Conservation (phyloP, 441 rosid species). For the Gossypium lobatum region DNA sequence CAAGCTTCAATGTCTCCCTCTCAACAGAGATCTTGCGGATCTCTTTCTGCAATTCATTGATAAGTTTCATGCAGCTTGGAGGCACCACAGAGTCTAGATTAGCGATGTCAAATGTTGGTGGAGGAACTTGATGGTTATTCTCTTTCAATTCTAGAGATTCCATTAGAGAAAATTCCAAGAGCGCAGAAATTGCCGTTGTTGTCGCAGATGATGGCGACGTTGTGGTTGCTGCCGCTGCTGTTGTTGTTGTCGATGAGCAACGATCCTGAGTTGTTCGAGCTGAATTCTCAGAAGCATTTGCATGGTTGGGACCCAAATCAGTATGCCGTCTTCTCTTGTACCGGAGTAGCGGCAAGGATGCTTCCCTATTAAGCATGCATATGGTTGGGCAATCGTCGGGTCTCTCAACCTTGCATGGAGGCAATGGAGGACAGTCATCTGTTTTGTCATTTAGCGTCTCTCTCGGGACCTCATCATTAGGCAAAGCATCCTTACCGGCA, state of each 20-base stretch:
- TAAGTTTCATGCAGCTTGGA: constrained; percentile 41
- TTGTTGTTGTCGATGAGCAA: constrained; percentile 63
- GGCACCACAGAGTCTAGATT: constrained; percentile 36
- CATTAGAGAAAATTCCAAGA: constrained; percentile 71
- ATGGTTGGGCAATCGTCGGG: constrained; percentile 37
- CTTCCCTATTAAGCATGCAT: constrained; percentile 55
- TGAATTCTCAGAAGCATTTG: constrained; percentile 51
- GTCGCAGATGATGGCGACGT: constrained; percentile 46
- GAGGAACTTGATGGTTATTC: constrained; percentile 20
- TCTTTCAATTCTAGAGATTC: constrained; percentile 46
- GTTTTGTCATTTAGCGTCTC: constrained; percentile 38
- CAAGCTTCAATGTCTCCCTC: constrained; percentile 67
- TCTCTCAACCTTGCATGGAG: constrained; percentile 46
- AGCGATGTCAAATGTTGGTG: constrained; percentile 26
- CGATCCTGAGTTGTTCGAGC: constrained; percentile 51
- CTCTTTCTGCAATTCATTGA: constrained; percentile 61
- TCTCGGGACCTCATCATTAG: constrained; percentile 36
- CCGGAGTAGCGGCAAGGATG: constrained; percentile 54
- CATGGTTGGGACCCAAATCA: constrained; percentile 39
- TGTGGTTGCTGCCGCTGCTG: constrained; percentile 29
- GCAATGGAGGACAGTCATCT: constrained; percentile 36
- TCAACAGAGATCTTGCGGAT: constrained; percentile 63
- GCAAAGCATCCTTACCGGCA: constrained; percentile 23
- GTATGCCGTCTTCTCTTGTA: constrained; percentile 65
- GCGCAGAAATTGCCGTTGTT: constrained; percentile 58